phyloP scores from a whole-genome alignment of 352 stramenopile species.

The Phytophthora pinifolia region DNA sequence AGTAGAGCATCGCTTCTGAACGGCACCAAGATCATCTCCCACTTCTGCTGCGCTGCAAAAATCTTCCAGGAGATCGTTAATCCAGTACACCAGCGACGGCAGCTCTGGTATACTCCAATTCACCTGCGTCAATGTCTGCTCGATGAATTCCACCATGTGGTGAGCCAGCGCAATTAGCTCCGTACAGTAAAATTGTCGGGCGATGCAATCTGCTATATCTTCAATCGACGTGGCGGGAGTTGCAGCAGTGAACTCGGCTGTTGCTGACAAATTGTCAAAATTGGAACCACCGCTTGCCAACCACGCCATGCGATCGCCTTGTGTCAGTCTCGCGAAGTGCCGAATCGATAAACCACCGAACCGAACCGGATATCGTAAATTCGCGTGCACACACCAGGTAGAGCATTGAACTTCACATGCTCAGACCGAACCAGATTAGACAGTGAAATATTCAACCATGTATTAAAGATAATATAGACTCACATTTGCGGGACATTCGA shows the following conservation, averaged over 20 bases:
- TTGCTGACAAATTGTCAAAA: constrained; percentile 9
- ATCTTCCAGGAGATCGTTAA: constrained; percentile 8
- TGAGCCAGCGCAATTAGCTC: constrained; percentile 2
- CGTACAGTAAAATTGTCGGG: background rate
- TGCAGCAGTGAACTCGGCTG: constrained; percentile 1
- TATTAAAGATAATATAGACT: no score
- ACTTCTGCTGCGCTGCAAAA: background rate
- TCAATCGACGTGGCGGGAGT: background rate
- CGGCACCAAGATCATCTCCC: background rate
- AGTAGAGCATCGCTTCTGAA: background rate
- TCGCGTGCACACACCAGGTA: constrained; percentile 3
- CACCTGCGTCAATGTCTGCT: constrained; percentile 1
- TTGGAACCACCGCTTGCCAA: background rate
- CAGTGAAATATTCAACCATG: no score
- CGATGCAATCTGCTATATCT: background rate
- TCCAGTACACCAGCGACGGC: constrained; percentile 3
- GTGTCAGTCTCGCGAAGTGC: background rate
- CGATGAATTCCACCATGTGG: background rate
- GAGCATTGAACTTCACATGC: constrained; percentile 3
- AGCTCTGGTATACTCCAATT: background rate
- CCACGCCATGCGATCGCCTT: background rate
- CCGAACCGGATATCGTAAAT: constrained; percentile 4
- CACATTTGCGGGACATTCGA: no score
- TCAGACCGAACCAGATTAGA: constrained; percentile 15
- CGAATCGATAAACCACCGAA: constrained; percentile 2